phyloP scores from a whole-genome alignment of 768 basidiomycete species.

The Baorangia bicolor region DNA sequence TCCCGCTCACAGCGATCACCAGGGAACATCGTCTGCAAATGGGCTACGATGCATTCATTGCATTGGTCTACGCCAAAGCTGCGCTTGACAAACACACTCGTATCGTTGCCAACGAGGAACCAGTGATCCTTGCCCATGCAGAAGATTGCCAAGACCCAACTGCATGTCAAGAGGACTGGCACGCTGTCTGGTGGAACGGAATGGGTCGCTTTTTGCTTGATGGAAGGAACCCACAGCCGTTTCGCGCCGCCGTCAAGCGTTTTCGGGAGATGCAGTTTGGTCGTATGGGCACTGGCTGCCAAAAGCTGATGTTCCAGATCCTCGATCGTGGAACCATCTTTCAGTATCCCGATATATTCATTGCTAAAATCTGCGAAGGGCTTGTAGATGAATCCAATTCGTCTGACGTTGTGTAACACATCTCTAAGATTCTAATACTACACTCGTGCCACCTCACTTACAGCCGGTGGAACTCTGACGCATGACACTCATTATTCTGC shows the following conservation, averaged over 20 bases:
- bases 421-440: too few species aligned
- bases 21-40: neutral
- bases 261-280: slow-evolving; percentile 18
- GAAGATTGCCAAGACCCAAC: neutral
- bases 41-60: neutral
- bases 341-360: too few species aligned
- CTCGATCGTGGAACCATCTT: too few species aligned
- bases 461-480: too few species aligned
- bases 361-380: too few species aligned
- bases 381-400: too few species aligned
- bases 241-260: neutral
- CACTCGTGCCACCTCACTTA: too few species aligned
- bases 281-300: slow-evolving; percentile 10
- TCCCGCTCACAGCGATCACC: neutral
- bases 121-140: neutral
- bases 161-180: neutral
- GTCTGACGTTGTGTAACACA: too few species aligned
- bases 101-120: neutral
- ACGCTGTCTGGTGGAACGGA: slow-evolving; percentile 11
- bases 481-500: too few species aligned
- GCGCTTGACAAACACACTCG: neutral
- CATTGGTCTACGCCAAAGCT: neutral
- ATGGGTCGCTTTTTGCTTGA: slow-evolving; percentile 21
- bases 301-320: neutral
- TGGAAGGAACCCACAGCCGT: slow-evolving; percentile 15